Evolutionary conservation across 768 basidiomycete species (phyloP), one percentile per base, ranked within the genome.

Genomic region (Mycena indigotica): DNA sequence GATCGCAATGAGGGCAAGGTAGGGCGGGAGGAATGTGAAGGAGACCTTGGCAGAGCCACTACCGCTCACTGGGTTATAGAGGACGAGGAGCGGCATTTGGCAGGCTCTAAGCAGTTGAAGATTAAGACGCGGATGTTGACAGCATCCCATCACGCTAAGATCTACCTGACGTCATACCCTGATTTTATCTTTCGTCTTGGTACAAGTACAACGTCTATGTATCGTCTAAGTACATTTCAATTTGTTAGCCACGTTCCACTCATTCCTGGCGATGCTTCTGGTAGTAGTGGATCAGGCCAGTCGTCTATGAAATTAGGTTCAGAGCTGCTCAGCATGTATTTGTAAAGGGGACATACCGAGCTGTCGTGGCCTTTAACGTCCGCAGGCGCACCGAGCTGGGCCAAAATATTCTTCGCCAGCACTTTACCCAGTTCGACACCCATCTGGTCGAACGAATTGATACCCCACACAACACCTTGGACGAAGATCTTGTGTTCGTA

Each of bases 391-490:
- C 77, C 85, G 44, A 98, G 86, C 73, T 97, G 95, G 2, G 85
- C 82, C 50, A 98, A 81, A 67, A 99, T 98, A 66, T 89, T 89
- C 85, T 98, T 98, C 1, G 97, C 97, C 41, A 99, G 84, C 4
- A 95, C 91, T 73, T 98, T 98, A 56, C 95, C 95, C 53, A 98
- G 88, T 73, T 98, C 96, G 63, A 98, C 96, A 71, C 97, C 97
- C 95, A 98, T 97, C 86, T 98, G 97, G 73, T 98, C 95, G 71
- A 93, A 98, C 3, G 93, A 95, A 80, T 99, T 98, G 80, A 99
- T 96, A 24, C 95, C 95, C 95, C 95, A 98, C 57, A 98, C 81
- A 44, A 91, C 89, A 70, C 97, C 97, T 72, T 98, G 97, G 0
- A 91, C 90, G 74, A 98, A 98, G 70, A 99, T 97, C 81, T 99